Conservation (phyloP, 371 early-diverging fungal genomes). For the Apophysomyces ossiformis region DNA sequence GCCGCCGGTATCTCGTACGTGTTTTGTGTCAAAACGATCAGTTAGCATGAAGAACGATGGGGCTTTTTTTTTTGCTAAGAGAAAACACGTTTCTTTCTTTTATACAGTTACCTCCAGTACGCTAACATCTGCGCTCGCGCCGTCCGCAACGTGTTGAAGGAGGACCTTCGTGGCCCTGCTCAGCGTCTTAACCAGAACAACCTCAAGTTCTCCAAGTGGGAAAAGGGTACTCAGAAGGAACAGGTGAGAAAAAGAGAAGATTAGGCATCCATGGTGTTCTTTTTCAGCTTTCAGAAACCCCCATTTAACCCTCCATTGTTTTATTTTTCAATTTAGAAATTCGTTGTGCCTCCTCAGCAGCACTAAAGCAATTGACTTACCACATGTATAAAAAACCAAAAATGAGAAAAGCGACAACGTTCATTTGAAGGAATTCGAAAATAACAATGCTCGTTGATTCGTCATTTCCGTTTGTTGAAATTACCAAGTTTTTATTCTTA, state of each 20-base stretch:
- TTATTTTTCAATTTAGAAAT: no score
- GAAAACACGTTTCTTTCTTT: neutral
- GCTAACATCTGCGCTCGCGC: slow-evolving; percentile 85
- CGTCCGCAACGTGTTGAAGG: slow-evolving; percentile 86
- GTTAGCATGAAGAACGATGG: neutral
- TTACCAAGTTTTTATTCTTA: no score
- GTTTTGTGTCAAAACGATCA: neutral
- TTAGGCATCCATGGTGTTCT: neutral
- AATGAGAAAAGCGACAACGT: no score
- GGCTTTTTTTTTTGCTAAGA: neutral
- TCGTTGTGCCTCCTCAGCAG: no score
- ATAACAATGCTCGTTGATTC: no score
- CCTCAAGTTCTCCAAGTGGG: slow-evolving; percentile 84
- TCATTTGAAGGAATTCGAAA: no score
- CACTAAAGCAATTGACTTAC: neutral
- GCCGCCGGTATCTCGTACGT: slow-evolving; percentile 65
- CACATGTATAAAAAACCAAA: neutral
- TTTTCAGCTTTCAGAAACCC: neutral
- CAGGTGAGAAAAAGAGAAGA: slow-evolving; percentile 37
- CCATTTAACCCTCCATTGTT: no score
- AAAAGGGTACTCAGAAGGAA: slow-evolving; percentile 76
- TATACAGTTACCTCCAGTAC: slow-evolving; percentile 84
- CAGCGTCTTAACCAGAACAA: slow-evolving; percentile 77
- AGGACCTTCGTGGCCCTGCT: slow-evolving; percentile 70
- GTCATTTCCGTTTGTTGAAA: neutral